Evolutionary conservation across 179 eudicot genomes (phyloP), one percentile per base, ranked within the genome.

Genomic region (Silene coronaria): DNA sequence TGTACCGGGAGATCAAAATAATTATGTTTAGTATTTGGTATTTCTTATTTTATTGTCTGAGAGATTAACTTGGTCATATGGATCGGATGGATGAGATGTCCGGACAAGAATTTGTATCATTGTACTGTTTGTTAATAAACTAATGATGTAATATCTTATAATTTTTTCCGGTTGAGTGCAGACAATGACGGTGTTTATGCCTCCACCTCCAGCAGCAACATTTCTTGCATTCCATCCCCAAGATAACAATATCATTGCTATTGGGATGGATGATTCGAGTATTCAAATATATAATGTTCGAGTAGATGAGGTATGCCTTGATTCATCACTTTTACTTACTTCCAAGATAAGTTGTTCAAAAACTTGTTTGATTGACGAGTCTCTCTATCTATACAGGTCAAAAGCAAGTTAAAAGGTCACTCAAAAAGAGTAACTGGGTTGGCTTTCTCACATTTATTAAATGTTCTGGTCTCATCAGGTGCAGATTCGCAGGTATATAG

Each of bases 101-200:
- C 45, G 12, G 1, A 38, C 42, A 34, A 34, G 45, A 38, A 38
- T 8, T 5, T 62, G 13, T 62, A 4, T 38, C 68, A 2, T 8
- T 19, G 23, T 36, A 46, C 46, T 28, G 14, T 72, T 36, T 32
- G 14, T 23, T 9, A 28, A 1, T 53, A 34, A 65, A 72, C 8
- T 53, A 6, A 27, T 24, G 53, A 28, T 71, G 36, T 71, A 16
- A 51, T 24, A 22, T 46, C 14, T 45, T 13, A 10, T 72, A 6
- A 46, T 14, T 59, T 23, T 27, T 48, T 10, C 11, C 67, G 61
- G 63, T 24, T 79, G 79, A 71, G 27, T 84, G 88, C 91, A 95
- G 99, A 92, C 95, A 53, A 92, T 92, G 99, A 92, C 99, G 17
- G 90, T 96, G 14, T 92, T 92, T 86, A 92, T 95, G 99, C 89